Conservation (phyloP, 306 rosid species). For the Acmispon strigosus region DNA sequence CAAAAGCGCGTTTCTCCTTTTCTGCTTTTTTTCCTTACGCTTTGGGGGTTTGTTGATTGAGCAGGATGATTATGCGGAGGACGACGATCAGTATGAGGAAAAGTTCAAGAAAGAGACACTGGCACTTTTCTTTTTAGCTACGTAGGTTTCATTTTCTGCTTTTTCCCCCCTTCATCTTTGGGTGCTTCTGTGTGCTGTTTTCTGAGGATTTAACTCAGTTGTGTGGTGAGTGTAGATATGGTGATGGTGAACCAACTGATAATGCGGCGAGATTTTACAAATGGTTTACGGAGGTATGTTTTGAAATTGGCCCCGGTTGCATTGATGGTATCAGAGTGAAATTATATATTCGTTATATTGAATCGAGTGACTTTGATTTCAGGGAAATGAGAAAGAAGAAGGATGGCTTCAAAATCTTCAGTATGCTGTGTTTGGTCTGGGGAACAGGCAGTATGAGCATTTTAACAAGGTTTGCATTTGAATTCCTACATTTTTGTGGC, state of each 20-base stretch:
- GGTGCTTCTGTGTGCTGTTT: not conserved
- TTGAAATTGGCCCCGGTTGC: not conserved
- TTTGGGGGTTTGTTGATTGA: not conserved
- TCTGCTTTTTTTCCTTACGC: not conserved
- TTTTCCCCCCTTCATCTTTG: not conserved
- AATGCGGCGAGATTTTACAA: conserved; percentile 91
- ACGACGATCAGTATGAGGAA: conserved; percentile 72
- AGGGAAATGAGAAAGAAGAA: conserved; percentile 81
- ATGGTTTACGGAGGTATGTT: conserved; percentile 81
- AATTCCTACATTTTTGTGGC: not conserved
- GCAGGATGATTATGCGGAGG: conserved; percentile 86
- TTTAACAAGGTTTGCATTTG: conserved; percentile 74
- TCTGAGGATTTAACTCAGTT: conserved; percentile 2
- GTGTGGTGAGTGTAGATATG: conserved; percentile 61
- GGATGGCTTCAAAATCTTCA: conserved; percentile 67
- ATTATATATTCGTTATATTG: conserved; percentile 9
- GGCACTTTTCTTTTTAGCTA: conserved; percentile 82
- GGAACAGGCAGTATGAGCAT: conserved; percentile 97
- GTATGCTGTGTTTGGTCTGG: conserved; percentile 92
- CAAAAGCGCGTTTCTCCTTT: not conserved
- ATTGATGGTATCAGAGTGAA: not conserved
- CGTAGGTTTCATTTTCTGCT: conserved; percentile 45
- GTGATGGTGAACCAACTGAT: conserved; percentile 99
- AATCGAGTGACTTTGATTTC: not conserved
- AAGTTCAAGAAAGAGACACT: conserved; percentile 62